Evolutionary conservation across 352 stramenopile species (phyloP).

Genomic region (Phytophthora aleatoria): DNA sequence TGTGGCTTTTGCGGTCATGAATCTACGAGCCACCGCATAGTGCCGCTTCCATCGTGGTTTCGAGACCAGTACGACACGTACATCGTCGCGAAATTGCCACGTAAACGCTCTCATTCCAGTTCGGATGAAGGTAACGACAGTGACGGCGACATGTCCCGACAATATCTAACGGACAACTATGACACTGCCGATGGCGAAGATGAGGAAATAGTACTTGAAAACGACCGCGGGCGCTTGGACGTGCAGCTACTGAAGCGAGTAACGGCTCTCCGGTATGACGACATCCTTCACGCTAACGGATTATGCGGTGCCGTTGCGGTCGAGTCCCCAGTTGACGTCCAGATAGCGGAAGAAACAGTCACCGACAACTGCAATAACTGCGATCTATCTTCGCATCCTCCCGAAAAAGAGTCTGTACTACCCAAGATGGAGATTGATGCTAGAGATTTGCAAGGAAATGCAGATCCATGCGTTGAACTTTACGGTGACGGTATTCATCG

Average conservation of each 20-base stretch:
- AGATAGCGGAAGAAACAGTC: not conserved
- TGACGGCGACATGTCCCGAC: conserved; percentile 18
- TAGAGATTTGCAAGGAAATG: not conserved
- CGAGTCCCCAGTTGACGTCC: not conserved
- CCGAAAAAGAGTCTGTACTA: conserved; percentile 1
- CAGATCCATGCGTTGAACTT: conserved; percentile 5
- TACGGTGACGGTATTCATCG: conserved; percentile 2
- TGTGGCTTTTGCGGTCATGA: conserved; percentile 64
- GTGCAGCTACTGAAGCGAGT: conserved; percentile 20
- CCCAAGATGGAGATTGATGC: not conserved
- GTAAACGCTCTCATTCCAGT: conserved; percentile 9
- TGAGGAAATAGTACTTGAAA: conserved; percentile 40
- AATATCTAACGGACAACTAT: conserved; percentile 5
- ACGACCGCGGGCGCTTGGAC: conserved; percentile 27
- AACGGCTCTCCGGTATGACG: conserved; percentile 25
- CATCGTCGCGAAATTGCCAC: not conserved
- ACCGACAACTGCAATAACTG: not conserved
- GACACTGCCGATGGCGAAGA: conserved; percentile 10
- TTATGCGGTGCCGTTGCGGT: conserved; percentile 4
- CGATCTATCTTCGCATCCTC: not conserved
- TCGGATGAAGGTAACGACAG: conserved; percentile 19
- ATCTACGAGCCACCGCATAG: conserved; percentile 24
- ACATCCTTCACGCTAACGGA: conserved; percentile 26
- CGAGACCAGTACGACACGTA: conserved; percentile 77
- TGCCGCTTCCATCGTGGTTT: conserved; percentile 74